These are phyloP conservation scores for Buxus sempervirens DNA, from an alignment of 164 flowering plant species.

Conservation along the genomic window DNA sequence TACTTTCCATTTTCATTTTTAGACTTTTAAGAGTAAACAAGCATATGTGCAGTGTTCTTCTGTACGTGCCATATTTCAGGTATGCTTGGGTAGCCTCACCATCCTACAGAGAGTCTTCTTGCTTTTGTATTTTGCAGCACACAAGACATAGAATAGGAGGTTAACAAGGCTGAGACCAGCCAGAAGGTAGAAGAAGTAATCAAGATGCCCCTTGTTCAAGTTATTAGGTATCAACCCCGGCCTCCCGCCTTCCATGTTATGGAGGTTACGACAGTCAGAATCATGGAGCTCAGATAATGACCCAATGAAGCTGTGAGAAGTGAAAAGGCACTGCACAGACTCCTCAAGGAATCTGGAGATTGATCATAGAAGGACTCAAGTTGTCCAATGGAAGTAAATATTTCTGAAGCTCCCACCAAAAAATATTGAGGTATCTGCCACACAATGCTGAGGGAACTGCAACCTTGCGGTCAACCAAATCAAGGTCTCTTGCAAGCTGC, in stretches of 20 bases:
- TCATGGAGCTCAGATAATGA: constrained; percentile 62
- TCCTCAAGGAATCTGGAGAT: constrained; percentile 80
- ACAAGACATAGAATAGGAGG: constrained; percentile 42
- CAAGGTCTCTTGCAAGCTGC: constrained; percentile 45
- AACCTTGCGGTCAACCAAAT: constrained; percentile 34
- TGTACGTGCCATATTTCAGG: neutral
- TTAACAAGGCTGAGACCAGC: constrained; percentile 62
- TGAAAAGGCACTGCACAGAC: constrained; percentile 58
- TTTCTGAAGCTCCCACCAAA: constrained; percentile 63
- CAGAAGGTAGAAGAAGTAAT: constrained; percentile 70
- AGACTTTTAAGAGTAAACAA: neutral
- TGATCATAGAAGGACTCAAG: constrained; percentile 80
- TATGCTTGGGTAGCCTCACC: neutral
- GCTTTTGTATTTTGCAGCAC: constrained; percentile 43
- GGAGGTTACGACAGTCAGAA: constrained; percentile 50
- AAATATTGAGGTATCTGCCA: constrained; percentile 87
- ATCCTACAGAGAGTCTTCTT: constrained; percentile 33
- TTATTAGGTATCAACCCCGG: constrained; percentile 73
- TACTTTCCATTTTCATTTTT: no score
- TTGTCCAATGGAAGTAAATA: constrained; percentile 65
- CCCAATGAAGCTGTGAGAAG: constrained; percentile 58
- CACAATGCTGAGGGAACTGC: constrained; percentile 59
- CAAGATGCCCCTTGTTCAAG: constrained; percentile 67
- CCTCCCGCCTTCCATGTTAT: constrained; percentile 48
- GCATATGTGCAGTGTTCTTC: constrained; percentile 4